Base-by-base conservation (phyloP, 257 asterid genomes). In the Nemophila menziesii region DNA sequence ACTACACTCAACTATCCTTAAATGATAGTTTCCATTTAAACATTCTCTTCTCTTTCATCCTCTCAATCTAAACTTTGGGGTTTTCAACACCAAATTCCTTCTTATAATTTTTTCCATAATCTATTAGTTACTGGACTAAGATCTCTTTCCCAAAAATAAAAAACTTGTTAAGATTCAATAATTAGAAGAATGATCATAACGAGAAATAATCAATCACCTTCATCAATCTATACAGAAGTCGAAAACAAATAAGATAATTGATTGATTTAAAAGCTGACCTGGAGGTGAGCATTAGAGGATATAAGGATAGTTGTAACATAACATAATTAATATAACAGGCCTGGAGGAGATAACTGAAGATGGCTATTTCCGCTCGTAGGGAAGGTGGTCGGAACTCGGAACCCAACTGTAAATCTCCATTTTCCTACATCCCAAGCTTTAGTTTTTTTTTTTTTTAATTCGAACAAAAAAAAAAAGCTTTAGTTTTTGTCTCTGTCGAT, bases 111-210 rank as follows among this genome's bases (percentile, higher is more conserved):
- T 66, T 65, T 77, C 96, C 96, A 90, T 8, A 72, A 56, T 50
- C 62, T 63, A 64, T 85, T 67, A 7, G 96, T 85, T 23, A 71
- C 77, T 1, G 90, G 75, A 58, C 89, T 81, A 57, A 90, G 99
- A 75, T 85, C 94, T 56, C 89, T 72, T 45, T 58, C 92, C 96
- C 85, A 64, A 39, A 70, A 67, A 13, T 33, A 44, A 22, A 38
- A 21, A 29, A 29, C 1, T 29, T 29, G 8, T 27, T 4, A 48
- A 49, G 26, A 1, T 7, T 19, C 14, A 36, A 14, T 0, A 8
- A 4, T 20, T 9, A n/a, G 11, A 7, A 11, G 24, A 38, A 16
- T 12, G 19, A 14, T 15, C 44, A 48, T 6, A 20, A 33, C 16
- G 21, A 51, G 10, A n/a, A 13, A 16, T 14, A 24, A 24, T 24